Base-by-base conservation (phyloP, 2,329 filamentous ascomycete species). In the Pyrenochaeta sp. region DNA sequence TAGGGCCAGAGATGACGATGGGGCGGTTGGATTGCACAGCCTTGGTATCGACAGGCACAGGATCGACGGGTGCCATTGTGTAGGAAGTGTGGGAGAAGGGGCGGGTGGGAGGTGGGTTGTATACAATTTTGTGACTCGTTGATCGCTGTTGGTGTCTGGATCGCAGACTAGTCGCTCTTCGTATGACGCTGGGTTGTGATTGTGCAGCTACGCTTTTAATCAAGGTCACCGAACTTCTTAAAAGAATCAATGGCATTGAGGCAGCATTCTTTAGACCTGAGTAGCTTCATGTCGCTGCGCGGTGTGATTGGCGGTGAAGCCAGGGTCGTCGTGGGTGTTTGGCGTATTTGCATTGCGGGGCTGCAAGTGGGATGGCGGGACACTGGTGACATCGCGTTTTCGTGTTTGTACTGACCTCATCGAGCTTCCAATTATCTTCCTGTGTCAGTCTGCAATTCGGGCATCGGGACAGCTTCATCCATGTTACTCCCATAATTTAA, bases 1-100 rank as follows among this genome's bases (percentile, higher is more conserved):
- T 90, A 57, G 91, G 91, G 50, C 91, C 91, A 43, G 87, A 91
- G 76, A 95, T 89, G 66, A 95, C 87, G 68, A 94, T 82, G 12
- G 90, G 90, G 21, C 57, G 58, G 60, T 69, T 45, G 4, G 53
- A 41, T 40, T 54, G 35, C 37, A 70, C 54, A 27, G 69, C 61
- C 15, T 60, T 56, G 36, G 59, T 64, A 45, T 64, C 56, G 41
- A 51, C 46, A 40, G 55, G 29, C 32, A 61, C 49, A 29, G 64
- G 58, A 11, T 54, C 53, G 44, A 51, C 49, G 40, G 67, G 66
- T 2, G 69, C 61, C 68, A 72, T 72, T 17, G 43, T 67, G 54
- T 29, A 55, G 18, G 60, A 40, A 51, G 52, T 53, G 42, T 45
- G 27, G 36, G 53, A 53, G 47, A 58, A 52, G 30, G 51, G 44